Evolutionary conservation across 129 eudicot species (phyloP).

Genomic region (Apium graveolens): DNA sequence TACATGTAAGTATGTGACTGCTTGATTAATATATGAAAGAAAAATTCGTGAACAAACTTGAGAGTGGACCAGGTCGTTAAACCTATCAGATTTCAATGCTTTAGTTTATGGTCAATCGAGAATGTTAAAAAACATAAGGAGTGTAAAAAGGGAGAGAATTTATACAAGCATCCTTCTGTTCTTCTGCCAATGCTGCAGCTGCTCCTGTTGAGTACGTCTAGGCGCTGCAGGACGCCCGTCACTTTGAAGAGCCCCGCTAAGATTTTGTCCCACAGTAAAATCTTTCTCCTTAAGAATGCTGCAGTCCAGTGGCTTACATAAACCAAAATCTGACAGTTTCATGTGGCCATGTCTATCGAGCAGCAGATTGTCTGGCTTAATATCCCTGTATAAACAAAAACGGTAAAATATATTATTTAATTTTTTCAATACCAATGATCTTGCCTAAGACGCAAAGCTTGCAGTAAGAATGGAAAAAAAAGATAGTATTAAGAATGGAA

Average conservation of each 20-base stretch:
- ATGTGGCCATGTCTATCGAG: slow-evolving; percentile 93
- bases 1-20: slow-evolving; percentile 1
- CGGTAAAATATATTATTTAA: not conserved
- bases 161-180: slow-evolving; percentile 98
- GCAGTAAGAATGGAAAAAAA: not conserved
- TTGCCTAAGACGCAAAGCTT: not conserved
- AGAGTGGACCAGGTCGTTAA: no score
- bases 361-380: slow-evolving; percentile 92
- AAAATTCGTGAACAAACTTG: not conserved
- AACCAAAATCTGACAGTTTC: slow-evolving; percentile 96
- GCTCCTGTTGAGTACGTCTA: slow-evolving; percentile 93
- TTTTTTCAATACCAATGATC: not conserved
- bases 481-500: not conserved
- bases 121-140: no score
- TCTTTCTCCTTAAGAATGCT: slow-evolving; percentile 85
- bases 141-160: not conserved
- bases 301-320: slow-evolving; percentile 92
- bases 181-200: slow-evolving; percentile 94
- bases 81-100: no score
- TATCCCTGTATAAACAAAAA: slow-evolving; percentile 56
- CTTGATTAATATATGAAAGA: not conserved
- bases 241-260: slow-evolving; percentile 92
- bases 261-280: slow-evolving; percentile 57
- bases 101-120: no score
- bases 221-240: slow-evolving; percentile 92